A percentile compares a stretch with the other conserved stretches of the same genome.
Conservation (phyloP, 805 yeast species). For the Kluyveromyces lactis region DNA sequence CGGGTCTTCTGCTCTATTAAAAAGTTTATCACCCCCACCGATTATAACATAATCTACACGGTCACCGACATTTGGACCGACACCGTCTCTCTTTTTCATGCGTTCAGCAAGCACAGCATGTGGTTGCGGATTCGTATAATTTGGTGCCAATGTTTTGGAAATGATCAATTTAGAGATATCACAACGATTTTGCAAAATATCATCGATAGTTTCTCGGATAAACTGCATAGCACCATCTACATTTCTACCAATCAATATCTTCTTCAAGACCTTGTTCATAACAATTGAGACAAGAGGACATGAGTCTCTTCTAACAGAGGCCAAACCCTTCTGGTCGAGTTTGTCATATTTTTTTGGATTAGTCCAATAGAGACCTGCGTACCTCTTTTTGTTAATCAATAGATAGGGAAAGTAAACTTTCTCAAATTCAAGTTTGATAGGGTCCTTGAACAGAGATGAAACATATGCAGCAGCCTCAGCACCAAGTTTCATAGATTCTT, state of each 20-base stretch:
- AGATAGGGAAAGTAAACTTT: constrained; percentile 93
- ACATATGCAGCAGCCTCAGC: constrained; percentile 90
- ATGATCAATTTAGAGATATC: constrained; percentile 92
- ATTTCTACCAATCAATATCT: constrained; percentile 79
- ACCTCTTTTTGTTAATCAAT: constrained; percentile 89
- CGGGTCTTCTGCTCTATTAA: constrained; percentile 97
- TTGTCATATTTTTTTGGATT: constrained; percentile 85
- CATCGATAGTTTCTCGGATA: constrained; percentile 84
- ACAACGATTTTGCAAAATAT: constrained; percentile 79
- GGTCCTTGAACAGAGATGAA: constrained; percentile 67
- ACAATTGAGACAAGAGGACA: constrained; percentile 93
- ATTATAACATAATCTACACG: constrained; percentile 96
- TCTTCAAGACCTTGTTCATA: constrained; percentile 80
- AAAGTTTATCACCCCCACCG: constrained; percentile 73
- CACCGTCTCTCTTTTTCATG: constrained; percentile 95
- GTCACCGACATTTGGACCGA: constrained; percentile 95
- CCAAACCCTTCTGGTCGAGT: constrained; percentile 97
- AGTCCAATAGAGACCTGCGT: constrained; percentile 97
- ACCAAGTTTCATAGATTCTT: constrained; percentile 83
- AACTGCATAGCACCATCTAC: constrained; percentile 76
- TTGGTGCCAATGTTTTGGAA: constrained; percentile 85
- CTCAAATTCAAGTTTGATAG: constrained; percentile 93
- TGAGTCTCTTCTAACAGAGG: constrained; percentile 96
- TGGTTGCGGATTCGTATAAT: constrained; percentile 94
- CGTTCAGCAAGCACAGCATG: constrained; percentile 94